Evolutionary conservation across 2,329 filamentous ascomycete genomes (phyloP).

Genomic region (Pseudopyricularia cyperi): DNA sequence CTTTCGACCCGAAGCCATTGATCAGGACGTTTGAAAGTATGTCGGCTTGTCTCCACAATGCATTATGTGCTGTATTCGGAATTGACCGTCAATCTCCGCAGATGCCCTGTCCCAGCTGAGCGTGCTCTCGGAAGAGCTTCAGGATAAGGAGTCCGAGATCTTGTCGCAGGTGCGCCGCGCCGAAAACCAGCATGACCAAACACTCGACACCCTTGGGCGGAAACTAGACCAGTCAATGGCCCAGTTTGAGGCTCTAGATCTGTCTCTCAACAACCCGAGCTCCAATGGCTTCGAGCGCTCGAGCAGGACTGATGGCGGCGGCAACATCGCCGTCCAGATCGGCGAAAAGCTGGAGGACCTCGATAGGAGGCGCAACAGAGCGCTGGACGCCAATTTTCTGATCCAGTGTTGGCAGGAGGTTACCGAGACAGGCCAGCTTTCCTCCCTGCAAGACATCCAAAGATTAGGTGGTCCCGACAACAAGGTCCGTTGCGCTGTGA

Average conservation of each 20-base stretch:
- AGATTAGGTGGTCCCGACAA: constrained; percentile 76
- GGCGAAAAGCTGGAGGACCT: constrained; percentile 89
- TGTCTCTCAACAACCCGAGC: constrained; percentile 56
- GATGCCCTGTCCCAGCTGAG: constrained; percentile 56
- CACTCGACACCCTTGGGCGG: constrained; percentile 71
- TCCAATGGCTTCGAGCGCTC: constrained; percentile 25
- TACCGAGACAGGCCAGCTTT: constrained; percentile 75
- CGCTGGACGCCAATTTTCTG: constrained; percentile 85
- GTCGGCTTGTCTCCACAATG: constrained; percentile 5
- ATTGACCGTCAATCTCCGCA: constrained; percentile 15
- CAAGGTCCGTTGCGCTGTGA: constrained; percentile 87
- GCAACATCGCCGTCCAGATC: constrained; percentile 87
- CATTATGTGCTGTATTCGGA: background rate
- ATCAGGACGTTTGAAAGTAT: constrained; percentile 85
- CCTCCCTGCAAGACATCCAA: constrained; percentile 78
- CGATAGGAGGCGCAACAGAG: constrained; percentile 79
- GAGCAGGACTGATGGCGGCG: constrained; percentile 46
- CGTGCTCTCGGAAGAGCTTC: constrained; percentile 67
- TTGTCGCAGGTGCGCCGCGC: constrained; percentile 81
- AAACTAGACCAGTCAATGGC: constrained; percentile 88
- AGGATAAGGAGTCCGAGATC: constrained; percentile 81
- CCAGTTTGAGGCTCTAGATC: constrained; percentile 82
- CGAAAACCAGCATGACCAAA: constrained; percentile 84
- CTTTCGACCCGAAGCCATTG: constrained; percentile 90
- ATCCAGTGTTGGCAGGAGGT: constrained; percentile 97